Conservation (phyloP, 2,329 filamentous ascomycete genomes). For the Ophiostoma sp. region DNA sequence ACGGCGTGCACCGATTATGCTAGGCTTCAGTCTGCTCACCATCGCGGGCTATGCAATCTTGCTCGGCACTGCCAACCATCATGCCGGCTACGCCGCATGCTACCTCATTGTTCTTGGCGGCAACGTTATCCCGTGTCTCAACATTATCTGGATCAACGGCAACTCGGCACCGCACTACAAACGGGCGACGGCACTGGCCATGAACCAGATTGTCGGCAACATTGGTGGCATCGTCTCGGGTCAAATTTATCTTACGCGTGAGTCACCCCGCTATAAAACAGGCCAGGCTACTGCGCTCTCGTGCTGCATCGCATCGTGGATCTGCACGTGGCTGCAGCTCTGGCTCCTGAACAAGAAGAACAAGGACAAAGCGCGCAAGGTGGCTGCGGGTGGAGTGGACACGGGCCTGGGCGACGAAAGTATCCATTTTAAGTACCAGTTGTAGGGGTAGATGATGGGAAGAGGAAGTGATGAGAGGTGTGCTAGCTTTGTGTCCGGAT, state of each 20-base stretch:
- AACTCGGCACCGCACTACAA: constrained; percentile 23
- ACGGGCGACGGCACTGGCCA: constrained; percentile 14
- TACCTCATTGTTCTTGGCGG: neutral
- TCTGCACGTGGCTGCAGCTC: constrained; percentile 10
- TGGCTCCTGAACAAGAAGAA: constrained; percentile 19
- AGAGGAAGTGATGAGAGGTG: too few relatives aligned
- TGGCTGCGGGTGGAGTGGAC: constrained; percentile 5
- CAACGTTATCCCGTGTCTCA: constrained; percentile 17
- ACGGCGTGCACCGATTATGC: neutral
- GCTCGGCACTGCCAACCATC: neutral
- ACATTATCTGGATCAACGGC: constrained; percentile 18
- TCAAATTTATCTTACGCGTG: neutral
- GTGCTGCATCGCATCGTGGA: constrained; percentile 13
- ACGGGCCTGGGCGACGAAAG: constrained; percentile 19
- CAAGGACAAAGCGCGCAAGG: constrained; percentile 1
- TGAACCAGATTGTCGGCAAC: constrained; percentile 22
- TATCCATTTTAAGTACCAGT: constrained; percentile 23
- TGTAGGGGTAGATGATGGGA: neutral
- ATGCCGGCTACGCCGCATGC: neutral
- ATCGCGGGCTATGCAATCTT: neutral
- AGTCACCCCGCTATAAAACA: constrained; percentile 11
- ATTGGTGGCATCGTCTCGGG: constrained; percentile 14
- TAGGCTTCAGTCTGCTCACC: neutral
- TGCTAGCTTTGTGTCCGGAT: too few relatives aligned
- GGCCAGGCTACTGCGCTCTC: constrained; percentile 19